phyloP scores from a whole-genome alignment of 2,329 filamentous ascomycete species.

The Xylariaceae sp. region DNA sequence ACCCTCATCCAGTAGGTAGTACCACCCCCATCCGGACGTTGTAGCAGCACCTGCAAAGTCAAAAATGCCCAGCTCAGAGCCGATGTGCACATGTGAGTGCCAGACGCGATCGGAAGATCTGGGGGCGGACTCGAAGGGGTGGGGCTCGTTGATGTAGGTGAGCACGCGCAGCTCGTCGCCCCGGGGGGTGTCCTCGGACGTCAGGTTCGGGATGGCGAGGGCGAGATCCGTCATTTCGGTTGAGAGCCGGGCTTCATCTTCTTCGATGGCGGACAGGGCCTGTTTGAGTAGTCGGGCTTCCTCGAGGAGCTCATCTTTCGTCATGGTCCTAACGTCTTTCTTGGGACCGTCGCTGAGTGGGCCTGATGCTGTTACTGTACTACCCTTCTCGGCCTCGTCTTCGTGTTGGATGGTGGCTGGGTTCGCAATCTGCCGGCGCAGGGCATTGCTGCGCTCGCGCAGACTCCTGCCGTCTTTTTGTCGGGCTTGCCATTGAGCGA shows the following conservation, averaged over 20 bases:
- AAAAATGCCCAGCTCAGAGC: constrained; percentile 82
- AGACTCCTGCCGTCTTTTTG: constrained; percentile 66
- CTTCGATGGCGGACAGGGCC: constrained; percentile 65
- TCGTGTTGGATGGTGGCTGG: constrained; percentile 53
- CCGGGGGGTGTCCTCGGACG: constrained; percentile 75
- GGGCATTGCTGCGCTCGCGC: constrained; percentile 69
- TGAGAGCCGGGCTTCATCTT: constrained; percentile 64
- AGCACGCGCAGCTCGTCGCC: constrained; percentile 71
- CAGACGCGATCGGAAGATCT: constrained; percentile 55
- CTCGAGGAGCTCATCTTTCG: constrained; percentile 62
- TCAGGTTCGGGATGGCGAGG: constrained; percentile 84
- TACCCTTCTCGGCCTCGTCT: constrained; percentile 47
- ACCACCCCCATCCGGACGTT: constrained; percentile 97
- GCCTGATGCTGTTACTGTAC: constrained; percentile 17
- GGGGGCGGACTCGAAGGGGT: constrained; percentile 47
- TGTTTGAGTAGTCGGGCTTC: constrained; percentile 72
- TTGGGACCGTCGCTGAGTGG: constrained; percentile 36
- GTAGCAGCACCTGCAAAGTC: constrained; percentile 84
- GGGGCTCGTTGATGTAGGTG: constrained; percentile 78
- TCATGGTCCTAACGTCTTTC: constrained; percentile 40
- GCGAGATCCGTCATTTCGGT: constrained; percentile 77
- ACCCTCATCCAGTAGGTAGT: constrained; percentile 91
- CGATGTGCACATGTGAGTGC: constrained; percentile 86
- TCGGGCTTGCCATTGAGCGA: constrained; percentile 64
- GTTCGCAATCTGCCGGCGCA: constrained; percentile 65